Percentiles rank a stretch among this genome's conserved stretches.
phyloP scores from a whole-genome alignment of 257 asterid species.

The Solanum pennellii region DNA sequence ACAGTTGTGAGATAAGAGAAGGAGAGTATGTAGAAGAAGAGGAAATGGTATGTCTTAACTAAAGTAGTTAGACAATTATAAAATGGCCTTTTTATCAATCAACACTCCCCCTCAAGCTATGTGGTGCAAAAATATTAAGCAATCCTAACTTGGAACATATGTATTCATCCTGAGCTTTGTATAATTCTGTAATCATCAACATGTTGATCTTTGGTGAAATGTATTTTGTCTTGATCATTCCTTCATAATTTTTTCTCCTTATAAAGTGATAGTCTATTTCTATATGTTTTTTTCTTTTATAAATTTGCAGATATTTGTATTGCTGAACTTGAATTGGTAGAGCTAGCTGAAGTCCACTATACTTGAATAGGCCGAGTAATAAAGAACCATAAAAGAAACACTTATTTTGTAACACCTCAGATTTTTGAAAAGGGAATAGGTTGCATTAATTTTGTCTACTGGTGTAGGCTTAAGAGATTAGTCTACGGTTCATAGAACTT shows the following conservation, averaged over 20 bases:
- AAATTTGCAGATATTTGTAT: background rate
- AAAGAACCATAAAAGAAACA: no score
- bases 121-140: background rate
- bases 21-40: background rate
- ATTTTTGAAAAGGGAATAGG: no score
- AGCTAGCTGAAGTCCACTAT: background rate
- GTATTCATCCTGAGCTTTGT: background rate
- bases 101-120: background rate
- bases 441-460: no score
- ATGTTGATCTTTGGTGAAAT: background rate
- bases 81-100: no score
- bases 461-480: no score
- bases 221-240: background rate
- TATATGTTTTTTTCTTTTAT: no score
- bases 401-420: no score
- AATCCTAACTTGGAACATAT: background rate
- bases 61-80: background rate
- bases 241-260: no score
- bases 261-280: background rate
- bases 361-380: no score
- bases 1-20: background rate
- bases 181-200: background rate
- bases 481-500: no score
- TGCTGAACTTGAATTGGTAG: background rate
- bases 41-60: background rate